Conservation (phyloP, 2,329 filamentous ascomycete genomes). For the Endothia cerciana region DNA sequence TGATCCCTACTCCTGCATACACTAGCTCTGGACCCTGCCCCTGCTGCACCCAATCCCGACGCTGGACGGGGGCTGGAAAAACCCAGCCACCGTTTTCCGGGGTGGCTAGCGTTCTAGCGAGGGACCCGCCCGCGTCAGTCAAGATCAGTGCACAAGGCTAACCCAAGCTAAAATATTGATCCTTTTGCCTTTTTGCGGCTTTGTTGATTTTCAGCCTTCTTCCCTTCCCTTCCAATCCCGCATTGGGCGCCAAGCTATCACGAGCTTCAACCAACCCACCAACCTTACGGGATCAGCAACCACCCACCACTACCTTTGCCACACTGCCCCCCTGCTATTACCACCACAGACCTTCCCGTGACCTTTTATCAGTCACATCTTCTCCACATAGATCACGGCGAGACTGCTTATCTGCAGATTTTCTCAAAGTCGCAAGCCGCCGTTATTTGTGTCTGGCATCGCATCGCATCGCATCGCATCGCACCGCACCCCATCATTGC, state of each 20-base stretch:
- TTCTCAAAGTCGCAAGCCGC: slow-evolving; percentile 31
- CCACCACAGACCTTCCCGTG: slow-evolving; percentile 10
- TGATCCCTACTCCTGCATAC: slow-evolving; percentile 12
- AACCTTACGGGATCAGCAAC: slow-evolving; percentile 25
- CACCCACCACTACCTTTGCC: slow-evolving; percentile 13
- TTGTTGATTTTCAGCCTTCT: slow-evolving; percentile 38
- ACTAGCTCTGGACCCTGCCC: not conserved
- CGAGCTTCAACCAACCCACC: slow-evolving; percentile 29
- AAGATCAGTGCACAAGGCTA: slow-evolving; percentile 34
- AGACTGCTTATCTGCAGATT: not conserved
- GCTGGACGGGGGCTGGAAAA: slow-evolving; percentile 21
- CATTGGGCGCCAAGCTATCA: slow-evolving; percentile 33
- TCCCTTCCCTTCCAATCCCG: slow-evolving; percentile 29
- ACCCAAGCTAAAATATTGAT: slow-evolving; percentile 29
- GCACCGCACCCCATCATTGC: slow-evolving; percentile 18
- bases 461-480: slow-evolving; percentile 32
- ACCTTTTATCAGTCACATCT: slow-evolving; percentile 19
- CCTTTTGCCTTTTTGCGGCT: slow-evolving; percentile 27
- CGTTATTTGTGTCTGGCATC: slow-evolving; percentile 30
- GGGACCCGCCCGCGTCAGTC: slow-evolving; percentile 19
- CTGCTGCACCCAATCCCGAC: slow-evolving; percentile 19
- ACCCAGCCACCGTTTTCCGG: slow-evolving; percentile 29
- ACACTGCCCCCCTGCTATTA: slow-evolving; percentile 20
- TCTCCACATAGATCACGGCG: not conserved
- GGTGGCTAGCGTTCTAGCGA: slow-evolving; percentile 17